A percentile compares a stretch with the other conserved stretches of the same genome.
These are phyloP conservation scores for Aureobasidium lini DNA, from an alignment of 2,329 filamentous ascomycete genomes.

Conservation along the genomic window DNA sequence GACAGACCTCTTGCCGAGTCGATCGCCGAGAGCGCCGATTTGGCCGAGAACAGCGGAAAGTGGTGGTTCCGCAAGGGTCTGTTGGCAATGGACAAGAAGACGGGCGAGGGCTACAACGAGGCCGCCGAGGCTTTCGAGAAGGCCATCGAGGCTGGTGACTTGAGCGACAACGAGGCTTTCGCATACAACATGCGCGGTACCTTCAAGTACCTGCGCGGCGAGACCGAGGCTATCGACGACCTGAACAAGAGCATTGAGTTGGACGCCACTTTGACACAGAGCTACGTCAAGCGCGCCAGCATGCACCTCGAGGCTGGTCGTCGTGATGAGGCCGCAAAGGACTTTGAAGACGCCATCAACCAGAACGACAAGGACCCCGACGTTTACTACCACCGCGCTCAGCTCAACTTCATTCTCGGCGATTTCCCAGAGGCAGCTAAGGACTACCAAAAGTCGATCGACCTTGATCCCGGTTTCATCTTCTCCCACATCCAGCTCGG, in stretches of 20 bases:
- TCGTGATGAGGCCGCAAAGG: slow-evolving; percentile 75
- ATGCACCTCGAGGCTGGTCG: slow-evolving; percentile 91
- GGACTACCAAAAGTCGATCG: slow-evolving; percentile 99
- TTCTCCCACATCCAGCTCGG: slow-evolving; percentile 99
- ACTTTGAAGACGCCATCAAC: slow-evolving; percentile 77
- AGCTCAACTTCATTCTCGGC: slow-evolving; percentile 94
- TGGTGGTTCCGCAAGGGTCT: slow-evolving; percentile 81
- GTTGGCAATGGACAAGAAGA: slow-evolving; percentile 73
- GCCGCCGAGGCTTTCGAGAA: slow-evolving; percentile 80
- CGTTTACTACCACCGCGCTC: slow-evolving; percentile 97
- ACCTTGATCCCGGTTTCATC: slow-evolving; percentile 91
- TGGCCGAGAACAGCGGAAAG: slow-evolving; percentile 70
- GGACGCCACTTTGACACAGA: slow-evolving; percentile 81
- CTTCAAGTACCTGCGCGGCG: slow-evolving; percentile 85
- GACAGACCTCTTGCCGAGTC: slow-evolving; percentile 70
- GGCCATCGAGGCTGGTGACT: slow-evolving; percentile 71
- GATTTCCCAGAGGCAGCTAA: slow-evolving; percentile 91
- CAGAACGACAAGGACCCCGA: slow-evolving; percentile 88
- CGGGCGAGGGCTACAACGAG: slow-evolving; percentile 84
- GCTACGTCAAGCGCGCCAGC: slow-evolving; percentile 97
- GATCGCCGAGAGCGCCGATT: slow-evolving; percentile 71
- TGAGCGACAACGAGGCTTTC: slow-evolving; percentile 77
- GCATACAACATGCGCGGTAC: slow-evolving; percentile 96
- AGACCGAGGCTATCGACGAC: slow-evolving; percentile 72
- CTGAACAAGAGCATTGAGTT: slow-evolving; percentile 90